Evolutionary conservation across 768 basidiomycete genomes (phyloP).

Genomic region (Trametes villosa): DNA sequence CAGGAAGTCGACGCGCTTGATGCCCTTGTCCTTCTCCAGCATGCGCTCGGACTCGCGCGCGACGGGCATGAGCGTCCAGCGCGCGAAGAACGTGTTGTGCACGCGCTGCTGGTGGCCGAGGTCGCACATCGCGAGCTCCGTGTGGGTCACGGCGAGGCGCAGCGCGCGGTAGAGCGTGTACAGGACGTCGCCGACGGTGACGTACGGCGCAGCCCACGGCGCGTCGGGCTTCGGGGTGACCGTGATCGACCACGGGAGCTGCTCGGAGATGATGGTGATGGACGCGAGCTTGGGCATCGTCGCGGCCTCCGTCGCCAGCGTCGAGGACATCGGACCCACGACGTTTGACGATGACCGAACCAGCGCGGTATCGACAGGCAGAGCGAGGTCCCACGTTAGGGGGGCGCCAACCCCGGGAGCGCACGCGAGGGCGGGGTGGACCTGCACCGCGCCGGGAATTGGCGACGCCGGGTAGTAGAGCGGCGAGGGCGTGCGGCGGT

Average conservation of each 20-base stretch:
- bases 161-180: conserved; percentile 49
- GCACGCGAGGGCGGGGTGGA: conserved; percentile 30
- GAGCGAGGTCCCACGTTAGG: conserved; percentile 24
- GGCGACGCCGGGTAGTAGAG: conserved; percentile 5
- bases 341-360: not conserved
- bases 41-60: conserved; percentile 36
- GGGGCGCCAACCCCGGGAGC: conserved; percentile 1
- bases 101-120: conserved; percentile 40
- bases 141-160: conserved; percentile 42
- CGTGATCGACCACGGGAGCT: conserved; percentile 41
- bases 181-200: conserved; percentile 55
- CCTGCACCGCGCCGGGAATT: conserved; percentile 10
- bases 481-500: conserved; percentile 11
- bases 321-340: conserved; percentile 3
- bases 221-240: conserved; percentile 32
- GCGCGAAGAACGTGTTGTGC: conserved; percentile 45
- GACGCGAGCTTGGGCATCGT: conserved; percentile 34
- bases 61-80: conserved; percentile 45
- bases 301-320: conserved; percentile 34
- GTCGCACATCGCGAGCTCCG: conserved; percentile 45
- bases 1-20: conserved; percentile 62
- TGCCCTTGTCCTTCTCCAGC: conserved; percentile 49
- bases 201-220: conserved; percentile 30
- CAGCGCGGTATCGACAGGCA: conserved; percentile 7
- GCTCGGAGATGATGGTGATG: conserved; percentile 37